Evolutionary conservation across 1,284 basidiomycete species (phyloP).

Genomic region (Moniliella sp.): DNA sequence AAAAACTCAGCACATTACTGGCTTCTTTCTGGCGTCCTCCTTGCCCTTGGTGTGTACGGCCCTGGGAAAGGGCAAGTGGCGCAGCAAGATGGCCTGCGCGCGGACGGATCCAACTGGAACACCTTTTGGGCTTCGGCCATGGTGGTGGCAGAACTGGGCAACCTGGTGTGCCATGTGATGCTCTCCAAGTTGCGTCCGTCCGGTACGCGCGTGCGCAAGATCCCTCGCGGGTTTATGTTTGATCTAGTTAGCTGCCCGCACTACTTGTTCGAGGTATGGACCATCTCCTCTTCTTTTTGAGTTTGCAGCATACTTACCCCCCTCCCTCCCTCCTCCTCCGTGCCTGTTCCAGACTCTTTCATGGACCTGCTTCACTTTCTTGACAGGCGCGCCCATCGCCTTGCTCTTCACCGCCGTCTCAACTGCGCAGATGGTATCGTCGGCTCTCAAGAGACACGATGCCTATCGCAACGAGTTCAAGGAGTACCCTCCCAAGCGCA

Average conservation of each 20-base stretch:
- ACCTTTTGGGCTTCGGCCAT: no score
- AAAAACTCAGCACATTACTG: conserved; percentile 47
- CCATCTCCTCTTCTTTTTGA: no score
- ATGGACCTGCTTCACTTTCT: conserved; percentile 52
- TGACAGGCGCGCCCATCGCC: conserved; percentile 47
- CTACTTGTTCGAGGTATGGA: conserved; percentile 59
- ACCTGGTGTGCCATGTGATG: conserved; percentile 60
- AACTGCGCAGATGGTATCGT: conserved; percentile 54
- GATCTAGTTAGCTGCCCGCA: conserved; percentile 68
- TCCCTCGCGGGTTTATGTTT: conserved; percentile 64
- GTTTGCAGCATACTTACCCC: no score
- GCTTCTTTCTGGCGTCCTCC: conserved; percentile 46
- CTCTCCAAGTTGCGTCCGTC: conserved; percentile 60
- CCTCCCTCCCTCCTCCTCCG: no score
- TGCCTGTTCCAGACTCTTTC: conserved; percentile 38
- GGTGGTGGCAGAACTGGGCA: conserved; percentile 62
- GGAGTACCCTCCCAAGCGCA: conserved; percentile 54
- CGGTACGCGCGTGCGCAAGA: conserved; percentile 55
- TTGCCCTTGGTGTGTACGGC: conserved; percentile 10
- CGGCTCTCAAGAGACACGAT: conserved; percentile 78
- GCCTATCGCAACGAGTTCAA: conserved; percentile 81
- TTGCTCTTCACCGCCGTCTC: conserved; percentile 52
- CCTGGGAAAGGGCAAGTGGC: conserved; percentile 45
- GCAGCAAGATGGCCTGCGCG: no score
- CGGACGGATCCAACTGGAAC: no score